phyloP scores from a whole-genome alignment of 169 alveolate species.

The Plasmodium vivax region DNA sequence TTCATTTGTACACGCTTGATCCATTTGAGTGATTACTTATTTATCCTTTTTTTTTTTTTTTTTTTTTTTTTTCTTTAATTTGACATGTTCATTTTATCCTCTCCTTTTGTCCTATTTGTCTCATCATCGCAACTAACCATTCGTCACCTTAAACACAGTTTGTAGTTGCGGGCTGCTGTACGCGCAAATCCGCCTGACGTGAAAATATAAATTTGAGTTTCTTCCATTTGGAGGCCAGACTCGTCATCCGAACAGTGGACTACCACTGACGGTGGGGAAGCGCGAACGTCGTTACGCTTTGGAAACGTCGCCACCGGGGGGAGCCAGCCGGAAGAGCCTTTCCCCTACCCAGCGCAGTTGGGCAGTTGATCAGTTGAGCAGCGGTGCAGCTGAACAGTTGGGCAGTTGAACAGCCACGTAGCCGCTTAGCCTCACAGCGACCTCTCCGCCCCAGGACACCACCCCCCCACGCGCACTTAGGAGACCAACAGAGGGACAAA shows the following conservation, averaged over 20 bases:
- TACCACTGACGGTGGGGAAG: neutral
- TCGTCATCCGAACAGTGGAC: neutral
- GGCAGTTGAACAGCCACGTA: no score
- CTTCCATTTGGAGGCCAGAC: neutral
- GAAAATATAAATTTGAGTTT: neutral
- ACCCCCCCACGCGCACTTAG: neutral
- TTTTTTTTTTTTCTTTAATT: neutral
- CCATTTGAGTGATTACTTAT: neutral
- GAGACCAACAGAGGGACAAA: slow-evolving; percentile 4
- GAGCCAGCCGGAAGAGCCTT: neutral
- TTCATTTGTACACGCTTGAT: neutral
- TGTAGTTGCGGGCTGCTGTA: neutral
- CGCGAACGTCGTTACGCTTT: neutral
- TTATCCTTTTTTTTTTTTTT: neutral
- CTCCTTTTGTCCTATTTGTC: neutral
- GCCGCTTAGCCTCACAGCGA: neutral
- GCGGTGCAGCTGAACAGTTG: no score
- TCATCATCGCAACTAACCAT: neutral
- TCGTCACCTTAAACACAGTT: neutral
- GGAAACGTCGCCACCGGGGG: neutral
- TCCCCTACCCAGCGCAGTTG: no score
- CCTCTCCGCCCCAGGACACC: neutral
- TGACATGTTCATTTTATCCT: neutral
- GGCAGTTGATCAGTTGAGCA: no score
- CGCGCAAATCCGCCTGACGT: neutral